Evolutionary conservation across 1,284 basidiomycete genomes (phyloP), one percentile per base, ranked within the genome.

Genomic region (Polyporus tsugae): DNA sequence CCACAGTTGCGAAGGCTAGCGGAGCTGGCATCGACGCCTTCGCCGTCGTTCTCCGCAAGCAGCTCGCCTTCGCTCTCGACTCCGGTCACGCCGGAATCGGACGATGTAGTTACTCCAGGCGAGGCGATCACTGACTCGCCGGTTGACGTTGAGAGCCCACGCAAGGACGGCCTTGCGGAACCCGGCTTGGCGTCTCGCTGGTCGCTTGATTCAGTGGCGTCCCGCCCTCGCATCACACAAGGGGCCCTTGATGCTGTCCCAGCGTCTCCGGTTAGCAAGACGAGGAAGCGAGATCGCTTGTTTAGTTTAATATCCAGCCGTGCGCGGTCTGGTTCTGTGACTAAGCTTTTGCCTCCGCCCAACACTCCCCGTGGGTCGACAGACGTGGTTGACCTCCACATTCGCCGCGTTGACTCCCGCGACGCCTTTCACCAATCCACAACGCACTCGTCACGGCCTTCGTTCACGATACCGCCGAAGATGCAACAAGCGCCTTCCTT

Each of bases 291-390:
- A 65, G 76, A 77, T 66, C 74, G 78, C 44, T 72, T 79, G 42
- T 70, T 79, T 35, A 78, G 77, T 70, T 76, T 79, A 71, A 78
- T 79, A 70, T 75, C 76, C 66, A 63, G 65, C 35, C 75, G 78
- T 22, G 68, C 69, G 25, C 77, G 77, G 33, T 71, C 78, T 13
- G 75, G 75, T 68, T 78, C 78, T 10, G 62, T 78, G 49, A 73
- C 72, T 62, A 79, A 77, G 68, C 70, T 69, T 61, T 49, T 65
- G 22, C 66, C 73, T 62, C 70, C 73, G 36, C 71, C 70, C 64
- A 71, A 70, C 70, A 69, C 70, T 38, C 70, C 69, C 35, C 68
- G 69, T 62, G 68, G 64, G 36, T 70, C 66, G 42, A 68, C 69
- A 22, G 69, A 70, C 66, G 70, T 71, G 33, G 64, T 72, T 29